A percentile compares a stretch with the other conserved stretches of the same genome.
These are phyloP conservation scores for Monosporascus ibericus DNA, from an alignment of 2,329 filamentous ascomycete species.

Conservation along the genomic window DNA sequence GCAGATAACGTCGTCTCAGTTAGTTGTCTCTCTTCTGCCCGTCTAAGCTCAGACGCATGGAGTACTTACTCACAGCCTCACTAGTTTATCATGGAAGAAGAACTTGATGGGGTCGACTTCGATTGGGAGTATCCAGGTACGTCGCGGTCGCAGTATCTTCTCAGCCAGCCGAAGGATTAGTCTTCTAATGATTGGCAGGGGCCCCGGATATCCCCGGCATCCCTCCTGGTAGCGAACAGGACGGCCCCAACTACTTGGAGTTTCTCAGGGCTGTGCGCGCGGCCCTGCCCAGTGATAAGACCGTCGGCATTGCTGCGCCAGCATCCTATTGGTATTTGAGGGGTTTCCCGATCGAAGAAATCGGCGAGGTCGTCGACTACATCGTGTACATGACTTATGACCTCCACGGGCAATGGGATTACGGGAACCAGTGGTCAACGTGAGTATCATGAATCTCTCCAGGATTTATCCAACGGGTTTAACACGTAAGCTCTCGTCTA, in stretches of 20 bases:
- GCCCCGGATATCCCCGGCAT: constrained; percentile 21
- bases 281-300: constrained; percentile 12
- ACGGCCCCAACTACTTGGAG: constrained; percentile 24
- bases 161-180: too few relatives aligned
- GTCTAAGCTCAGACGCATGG: too few relatives aligned
- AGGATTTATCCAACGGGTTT: too few relatives aligned
- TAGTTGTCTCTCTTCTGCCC: too few relatives aligned
- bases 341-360: constrained; percentile 23
- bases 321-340: constrained; percentile 28
- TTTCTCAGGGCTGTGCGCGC: constrained; percentile 22
- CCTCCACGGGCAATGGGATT: constrained; percentile 25
- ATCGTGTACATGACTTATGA: constrained; percentile 31
- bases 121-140: constrained; percentile 32
- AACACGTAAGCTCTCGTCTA: not conserved
- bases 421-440: constrained; percentile 4
- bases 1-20: constrained; percentile 15
- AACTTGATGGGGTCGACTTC: constrained; percentile 23
- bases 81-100: constrained; percentile 25
- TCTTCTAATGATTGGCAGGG: too few relatives aligned
- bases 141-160: too few relatives aligned
- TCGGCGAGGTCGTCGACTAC: constrained; percentile 24
- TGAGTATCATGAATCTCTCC: too few relatives aligned
- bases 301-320: constrained; percentile 21
- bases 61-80: too few relatives aligned
- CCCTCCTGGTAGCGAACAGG: constrained; percentile 11